Base-by-base conservation (phyloP, 202 grass and related monocot genomes). In the Alloteropsis angusta region DNA sequence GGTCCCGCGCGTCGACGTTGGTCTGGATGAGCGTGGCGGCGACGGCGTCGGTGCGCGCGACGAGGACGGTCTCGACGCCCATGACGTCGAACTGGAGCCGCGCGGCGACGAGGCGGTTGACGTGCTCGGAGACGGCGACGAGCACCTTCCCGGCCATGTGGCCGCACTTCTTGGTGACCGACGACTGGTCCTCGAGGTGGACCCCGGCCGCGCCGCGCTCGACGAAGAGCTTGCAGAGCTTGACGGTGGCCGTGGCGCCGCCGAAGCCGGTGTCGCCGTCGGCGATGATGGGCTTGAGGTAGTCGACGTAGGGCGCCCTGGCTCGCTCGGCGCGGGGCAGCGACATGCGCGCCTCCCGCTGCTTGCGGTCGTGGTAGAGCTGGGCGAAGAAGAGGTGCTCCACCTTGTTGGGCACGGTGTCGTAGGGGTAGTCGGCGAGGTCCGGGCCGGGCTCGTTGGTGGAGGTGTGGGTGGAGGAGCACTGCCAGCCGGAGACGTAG, bases 401-500 rank as follows among this genome's bases (percentile, higher is more conserved):
- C 0, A 97, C 94, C 80, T 97, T 94, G 85, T 97, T 94, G 39
- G 94, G 91, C 42, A 92, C 94, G 5, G 94, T 94, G 94, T 97
- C 94, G 82, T 97, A 97, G 28, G 94, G 91, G 87, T 97, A 97
- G 84, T 97, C 94, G 7, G 94, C 94, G 66, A 97, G 91, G 83
- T 97, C 91, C 0, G 94, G 94, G 2, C 94, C 94, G 1, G 89
- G 91, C 85, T 97, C 94, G 14, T 94, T 92, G 15, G 76, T 94
- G 21, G 80, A 70, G 63, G 94, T 97, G 83, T 97, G 94, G 37
- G 94, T 97, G 13, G 94, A 97, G 54, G 94, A 97, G 88, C 94
- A 97, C 92, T 97, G 94, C 94, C 94, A 97, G 18, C 94, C 94
- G 69, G 94, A 92, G 22, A 92, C 94, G 86, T 97, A 97, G 79